These are phyloP conservation scores for Polyporus tsugae DNA, from an alignment of 1,284 basidiomycete genomes.

Conservation along the genomic window DNA sequence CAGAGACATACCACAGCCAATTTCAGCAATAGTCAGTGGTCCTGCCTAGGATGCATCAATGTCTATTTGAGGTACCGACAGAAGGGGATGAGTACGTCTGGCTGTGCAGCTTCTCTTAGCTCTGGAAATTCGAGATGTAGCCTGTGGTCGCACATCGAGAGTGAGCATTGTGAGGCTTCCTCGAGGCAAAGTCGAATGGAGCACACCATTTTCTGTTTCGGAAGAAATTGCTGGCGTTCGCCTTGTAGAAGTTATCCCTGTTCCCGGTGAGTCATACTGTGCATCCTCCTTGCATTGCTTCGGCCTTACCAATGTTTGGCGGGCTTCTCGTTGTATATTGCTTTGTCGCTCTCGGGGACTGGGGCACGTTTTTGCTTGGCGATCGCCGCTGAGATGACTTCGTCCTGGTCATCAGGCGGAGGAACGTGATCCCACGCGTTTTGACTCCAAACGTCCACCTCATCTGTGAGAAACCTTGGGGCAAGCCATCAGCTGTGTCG, in stretches of 20 bases:
- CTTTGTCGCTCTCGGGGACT: slow-evolving; percentile 71
- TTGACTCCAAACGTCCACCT: slow-evolving; percentile 74
- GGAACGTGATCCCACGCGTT: slow-evolving; percentile 93
- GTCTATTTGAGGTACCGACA: background rate
- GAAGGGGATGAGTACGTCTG: slow-evolving; percentile 56
- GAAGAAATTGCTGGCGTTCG: slow-evolving; percentile 89
- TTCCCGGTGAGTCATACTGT: slow-evolving; percentile 35
- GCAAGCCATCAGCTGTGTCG: slow-evolving; percentile 2
- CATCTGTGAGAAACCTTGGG: slow-evolving; percentile 67
- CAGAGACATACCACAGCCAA: slow-evolving; percentile 78
- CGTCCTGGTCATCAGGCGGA: slow-evolving; percentile 80
- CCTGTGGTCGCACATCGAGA: slow-evolving; percentile 50
- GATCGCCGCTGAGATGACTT: slow-evolving; percentile 73
- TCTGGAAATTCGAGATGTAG: slow-evolving; percentile 94
- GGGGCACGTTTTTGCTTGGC: slow-evolving; percentile 73
- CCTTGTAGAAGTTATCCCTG: slow-evolving; percentile 93
- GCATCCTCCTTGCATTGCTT: background rate
- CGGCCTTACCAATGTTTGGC: slow-evolving; percentile 68
- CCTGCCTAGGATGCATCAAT: slow-evolving; percentile 66
- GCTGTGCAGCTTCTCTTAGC: slow-evolving; percentile 72
- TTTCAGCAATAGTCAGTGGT: slow-evolving; percentile 77
- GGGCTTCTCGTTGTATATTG: slow-evolving; percentile 79
- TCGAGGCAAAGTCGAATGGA: background rate
- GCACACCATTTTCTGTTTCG: slow-evolving; percentile 86
- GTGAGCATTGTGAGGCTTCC: background rate